These are phyloP conservation scores for barrel medic (Medicago truncatula) DNA, from an alignment of 306 rosid species.

Conservation along the genomic window MtrunA17r5.0-ANR NC_053048.1:45607501-45608000, in stretches of 20 bases:
- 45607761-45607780: too few species aligned
- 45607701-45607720: constrained; percentile 13
- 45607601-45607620: not conserved
- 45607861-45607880: constrained; percentile 13
- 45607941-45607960: constrained; percentile 55
- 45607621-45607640: too few species aligned
- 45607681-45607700: constrained; percentile 44
- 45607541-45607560: too few species aligned
- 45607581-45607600: not conserved
- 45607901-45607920: constrained; percentile 12
- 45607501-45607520: too few species aligned
- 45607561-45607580: not conserved
- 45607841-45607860: constrained; percentile 47
- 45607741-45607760: not conserved
- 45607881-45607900: not conserved
- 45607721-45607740: not conserved
- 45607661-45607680: too few species aligned
- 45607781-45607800: not conserved
- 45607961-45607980: constrained; percentile 43
- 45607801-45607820: constrained; percentile 8
- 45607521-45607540: too few species aligned
- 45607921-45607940: constrained; percentile 3
- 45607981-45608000: constrained; percentile 58
- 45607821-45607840: constrained; percentile 53
- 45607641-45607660: too few species aligned